A percentile compares a stretch with the other conserved stretches of the same genome.
phyloP scores from a whole-genome alignment of 2,329 filamentous ascomycete genomes.

The Onygena corvina region DNA sequence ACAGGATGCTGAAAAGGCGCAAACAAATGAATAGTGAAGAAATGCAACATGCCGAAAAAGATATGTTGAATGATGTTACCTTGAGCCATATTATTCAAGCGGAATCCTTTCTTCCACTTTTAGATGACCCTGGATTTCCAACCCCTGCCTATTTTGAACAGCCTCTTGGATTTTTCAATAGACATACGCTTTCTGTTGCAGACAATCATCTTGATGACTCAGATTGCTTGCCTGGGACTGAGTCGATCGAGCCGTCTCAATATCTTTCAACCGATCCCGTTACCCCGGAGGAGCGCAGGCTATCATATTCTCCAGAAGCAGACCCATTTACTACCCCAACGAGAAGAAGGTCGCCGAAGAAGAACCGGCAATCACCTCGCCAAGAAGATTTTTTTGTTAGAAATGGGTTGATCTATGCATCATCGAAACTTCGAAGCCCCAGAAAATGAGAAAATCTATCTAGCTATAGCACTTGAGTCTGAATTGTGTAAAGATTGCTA shows the following conservation, averaged over 20 bases:
- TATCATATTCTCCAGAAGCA: background rate
- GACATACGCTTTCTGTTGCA: conserved; percentile 27
- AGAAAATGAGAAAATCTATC: conserved; percentile 3
- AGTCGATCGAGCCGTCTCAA: no score
- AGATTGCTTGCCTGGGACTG: no score
- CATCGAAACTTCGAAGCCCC: background rate
- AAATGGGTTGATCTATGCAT: conserved; percentile 8
- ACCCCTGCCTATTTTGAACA: conserved; percentile 21
- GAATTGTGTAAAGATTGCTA: no score
- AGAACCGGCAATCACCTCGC: background rate
- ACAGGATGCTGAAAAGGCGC: conserved; percentile 64
- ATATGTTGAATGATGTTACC: conserved; percentile 46
- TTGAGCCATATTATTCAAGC: conserved; percentile 49
- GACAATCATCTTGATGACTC: conserved; percentile 19
- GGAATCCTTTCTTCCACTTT: conserved; percentile 39
- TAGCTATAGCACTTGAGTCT: no score
- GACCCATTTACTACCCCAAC: background rate
- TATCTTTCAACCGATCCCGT: no score
- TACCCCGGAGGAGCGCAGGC: background rate
- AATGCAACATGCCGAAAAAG: conserved; percentile 45
- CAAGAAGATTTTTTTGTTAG: background rate
- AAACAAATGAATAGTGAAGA: conserved; percentile 58
- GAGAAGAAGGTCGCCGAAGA: background rate
- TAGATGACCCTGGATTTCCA: conserved; percentile 21
- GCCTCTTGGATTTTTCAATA: conserved; percentile 29